Conservation (phyloP, 2,329 filamentous ascomycete species). For the Bipolaris bicolor region DNA sequence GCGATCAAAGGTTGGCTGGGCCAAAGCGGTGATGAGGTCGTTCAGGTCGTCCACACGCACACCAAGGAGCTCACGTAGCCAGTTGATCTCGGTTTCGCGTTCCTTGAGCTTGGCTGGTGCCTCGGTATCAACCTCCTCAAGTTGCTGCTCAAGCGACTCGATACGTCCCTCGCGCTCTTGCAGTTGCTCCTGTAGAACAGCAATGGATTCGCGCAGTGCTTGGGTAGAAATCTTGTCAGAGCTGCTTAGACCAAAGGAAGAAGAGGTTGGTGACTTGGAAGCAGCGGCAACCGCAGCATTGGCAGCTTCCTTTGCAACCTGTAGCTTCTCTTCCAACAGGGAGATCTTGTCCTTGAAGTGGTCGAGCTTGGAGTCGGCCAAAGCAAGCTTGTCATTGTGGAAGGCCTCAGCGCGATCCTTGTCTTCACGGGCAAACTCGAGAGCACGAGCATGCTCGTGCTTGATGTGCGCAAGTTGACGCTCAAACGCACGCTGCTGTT, state of each 20-base stretch:
- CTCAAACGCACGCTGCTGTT: constrained; percentile 54
- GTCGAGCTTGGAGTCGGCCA: constrained; percentile 83
- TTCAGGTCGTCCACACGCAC: constrained; percentile 90
- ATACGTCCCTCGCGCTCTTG: constrained; percentile 92
- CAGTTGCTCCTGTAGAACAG: constrained; percentile 94
- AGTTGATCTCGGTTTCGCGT: constrained; percentile 90
- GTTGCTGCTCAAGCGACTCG: constrained; percentile 79
- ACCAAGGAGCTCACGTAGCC: constrained; percentile 90
- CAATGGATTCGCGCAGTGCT: constrained; percentile 91
- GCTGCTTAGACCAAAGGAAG: constrained; percentile 45
- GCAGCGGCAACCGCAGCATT: constrained; percentile 79
- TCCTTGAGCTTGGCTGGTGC: constrained; percentile 84
- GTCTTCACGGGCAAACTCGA: constrained; percentile 79
- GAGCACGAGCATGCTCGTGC: constrained; percentile 65
- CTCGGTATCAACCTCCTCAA: constrained; percentile 74
- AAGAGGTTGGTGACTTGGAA: constrained; percentile 55
- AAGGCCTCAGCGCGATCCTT: constrained; percentile 79
- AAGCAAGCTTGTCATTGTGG: constrained; percentile 77
- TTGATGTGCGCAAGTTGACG: constrained; percentile 53
- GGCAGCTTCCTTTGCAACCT: constrained; percentile 87
- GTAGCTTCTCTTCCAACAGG: constrained; percentile 87
- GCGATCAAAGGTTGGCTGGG: constrained; percentile 75
- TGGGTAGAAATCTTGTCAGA: constrained; percentile 93
- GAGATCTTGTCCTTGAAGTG: constrained; percentile 84
- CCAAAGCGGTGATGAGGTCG: constrained; percentile 84